phyloP scores from a whole-genome alignment of 1,284 basidiomycete species.

The Puccinia triticina region DNA sequence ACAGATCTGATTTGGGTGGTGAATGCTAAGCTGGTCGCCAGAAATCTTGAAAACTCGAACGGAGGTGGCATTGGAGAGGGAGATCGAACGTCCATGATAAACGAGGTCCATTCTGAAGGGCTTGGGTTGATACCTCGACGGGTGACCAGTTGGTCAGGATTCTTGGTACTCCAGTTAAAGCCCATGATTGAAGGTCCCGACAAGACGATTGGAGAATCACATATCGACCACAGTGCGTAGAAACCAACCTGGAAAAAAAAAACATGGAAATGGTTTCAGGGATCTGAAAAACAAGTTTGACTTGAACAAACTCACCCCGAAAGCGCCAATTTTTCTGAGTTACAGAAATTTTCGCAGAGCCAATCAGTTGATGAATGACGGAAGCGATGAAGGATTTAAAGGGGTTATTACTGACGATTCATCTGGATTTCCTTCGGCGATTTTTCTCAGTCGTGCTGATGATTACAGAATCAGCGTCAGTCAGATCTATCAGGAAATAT shows the following conservation, averaged over 20 bases:
- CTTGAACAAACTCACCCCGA: slow-evolving; percentile 69
- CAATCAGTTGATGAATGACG: slow-evolving; percentile 54
- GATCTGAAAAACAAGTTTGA: not conserved
- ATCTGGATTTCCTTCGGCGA: slow-evolving; percentile 52
- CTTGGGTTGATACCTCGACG: slow-evolving; percentile 53
- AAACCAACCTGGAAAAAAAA: slow-evolving; percentile 64
- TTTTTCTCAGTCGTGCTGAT: slow-evolving; percentile 50
- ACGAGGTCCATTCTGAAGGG: slow-evolving; percentile 73
- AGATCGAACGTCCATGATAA: slow-evolving; percentile 87
- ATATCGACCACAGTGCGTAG: slow-evolving; percentile 64
- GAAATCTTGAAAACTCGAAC: slow-evolving; percentile 84
- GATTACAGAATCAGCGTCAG: slow-evolving; percentile 17
- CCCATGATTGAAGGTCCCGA: slow-evolving; percentile 76
- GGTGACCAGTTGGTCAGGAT: slow-evolving; percentile 75
- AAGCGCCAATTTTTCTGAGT: slow-evolving; percentile 82
- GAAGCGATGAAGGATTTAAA: not conserved
- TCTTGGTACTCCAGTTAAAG: slow-evolving; percentile 77
- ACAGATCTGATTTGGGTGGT: slow-evolving; percentile 80
- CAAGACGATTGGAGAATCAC: slow-evolving; percentile 86
- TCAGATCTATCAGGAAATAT: not conserved
- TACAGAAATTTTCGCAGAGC: no score
- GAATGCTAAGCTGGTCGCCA: slow-evolving; percentile 91
- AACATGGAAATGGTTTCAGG: not conserved
- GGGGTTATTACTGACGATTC: slow-evolving; percentile 42
- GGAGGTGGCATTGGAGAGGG: slow-evolving; percentile 76